A percentile compares a stretch with the other conserved stretches of the same genome.
Evolutionary conservation across 1,284 basidiomycete genomes (phyloP).

Genomic region (Ustilago bromivora): DNA sequence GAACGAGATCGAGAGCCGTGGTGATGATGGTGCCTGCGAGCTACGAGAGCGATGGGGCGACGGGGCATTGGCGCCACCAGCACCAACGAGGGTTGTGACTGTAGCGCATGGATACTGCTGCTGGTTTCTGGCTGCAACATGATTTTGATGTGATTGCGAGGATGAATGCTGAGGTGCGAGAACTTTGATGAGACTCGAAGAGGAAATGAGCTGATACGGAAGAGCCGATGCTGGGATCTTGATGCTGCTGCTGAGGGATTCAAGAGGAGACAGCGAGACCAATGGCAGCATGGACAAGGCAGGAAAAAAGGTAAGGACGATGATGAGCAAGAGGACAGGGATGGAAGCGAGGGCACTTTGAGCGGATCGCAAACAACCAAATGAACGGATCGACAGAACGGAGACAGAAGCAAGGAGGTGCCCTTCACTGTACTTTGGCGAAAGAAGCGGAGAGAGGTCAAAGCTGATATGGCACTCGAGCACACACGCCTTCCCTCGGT

Average conservation of each 20-base stretch:
- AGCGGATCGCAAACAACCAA: not conserved
- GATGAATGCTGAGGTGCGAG: not conserved
- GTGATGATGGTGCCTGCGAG: constrained; percentile 41
- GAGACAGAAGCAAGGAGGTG: constrained; percentile 1
- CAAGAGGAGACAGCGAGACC: not conserved
- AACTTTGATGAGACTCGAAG: not conserved
- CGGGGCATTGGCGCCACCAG: constrained; percentile 50
- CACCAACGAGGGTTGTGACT: constrained; percentile 25
- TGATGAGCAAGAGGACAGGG: not conserved
- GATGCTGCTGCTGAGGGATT: not conserved
- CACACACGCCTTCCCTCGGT: not conserved
- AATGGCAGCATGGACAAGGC: too few species aligned
- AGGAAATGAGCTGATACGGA: not conserved
- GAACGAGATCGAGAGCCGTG: constrained; percentile 30
- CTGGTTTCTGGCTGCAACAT: constrained; percentile 23
- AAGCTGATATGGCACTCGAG: not conserved
- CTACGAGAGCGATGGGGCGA: constrained; percentile 47
- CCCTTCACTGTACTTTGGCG: not conserved
- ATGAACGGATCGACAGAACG: constrained; percentile 11
- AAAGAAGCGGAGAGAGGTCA: not conserved
- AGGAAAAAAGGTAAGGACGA: not conserved
- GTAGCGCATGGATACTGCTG: constrained; percentile 14
- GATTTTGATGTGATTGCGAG: not conserved
- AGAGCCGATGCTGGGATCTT: not conserved
- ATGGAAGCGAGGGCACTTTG: not conserved